Base-by-base conservation (phyloP, 2,329 filamentous ascomycete species). In the Microsporum ferrugineum region DNA sequence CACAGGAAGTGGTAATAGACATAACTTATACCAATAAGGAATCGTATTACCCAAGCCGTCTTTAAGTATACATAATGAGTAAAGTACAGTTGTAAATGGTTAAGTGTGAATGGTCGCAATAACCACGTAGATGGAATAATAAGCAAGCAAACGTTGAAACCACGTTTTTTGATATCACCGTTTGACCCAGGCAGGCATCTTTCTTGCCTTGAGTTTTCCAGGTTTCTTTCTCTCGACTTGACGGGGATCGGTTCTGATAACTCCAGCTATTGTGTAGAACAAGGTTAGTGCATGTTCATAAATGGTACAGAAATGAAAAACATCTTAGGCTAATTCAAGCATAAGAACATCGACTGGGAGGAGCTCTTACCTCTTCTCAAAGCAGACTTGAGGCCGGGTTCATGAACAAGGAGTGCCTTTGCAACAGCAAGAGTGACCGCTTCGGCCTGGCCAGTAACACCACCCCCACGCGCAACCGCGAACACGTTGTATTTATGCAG, bases 101-200 rank as follows among this genome's bases (percentile, higher is more conserved):
- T 23, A 36, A 12, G 17, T 2, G 29, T n/a, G 31, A 23, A 55
- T 14, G 8, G 7, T 7, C 14, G 8, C 1, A 23, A 55, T 23
- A 36, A 31, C 49, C 23, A 14, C 23, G 31, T 31, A 27, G 14
- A 3, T 17, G 31, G 5, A 55, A 29, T 7, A 12, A 55, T 29
- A 36, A 34, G 33, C 5, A 36, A 23, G 31, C 7, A 2, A 8
- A 8, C 5, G 23, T 23, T 12, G n/a, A 47, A 5, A 47, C 14
- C 5, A 23, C 17, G 1, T 23, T 5, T 47, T 2, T 3, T 3
- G 17, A 57, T 61, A 65, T 75, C 67, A 86, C 73, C 84, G 80
- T 85, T 96, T 97, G 82, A 97, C 91, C 94, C 95, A 99, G 69
- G 94, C 84, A 63, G 92, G 92, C 85, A 88, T 95, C 85, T 99